Conservation (phyloP, 208 protist species). For the Crithidia mellificae region DNA sequence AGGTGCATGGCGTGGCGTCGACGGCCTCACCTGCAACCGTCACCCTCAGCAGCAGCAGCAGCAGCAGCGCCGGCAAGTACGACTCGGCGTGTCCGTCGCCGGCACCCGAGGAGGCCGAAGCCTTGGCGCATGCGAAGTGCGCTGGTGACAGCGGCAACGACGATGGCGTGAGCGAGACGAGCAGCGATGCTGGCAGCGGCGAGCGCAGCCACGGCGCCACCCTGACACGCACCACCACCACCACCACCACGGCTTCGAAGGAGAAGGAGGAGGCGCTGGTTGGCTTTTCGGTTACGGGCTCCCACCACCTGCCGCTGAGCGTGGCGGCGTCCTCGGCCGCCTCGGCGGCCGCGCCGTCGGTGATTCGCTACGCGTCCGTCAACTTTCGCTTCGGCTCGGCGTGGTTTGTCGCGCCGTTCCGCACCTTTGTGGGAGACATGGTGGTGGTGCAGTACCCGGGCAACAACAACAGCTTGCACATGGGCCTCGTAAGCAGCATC, state of each 20-base stretch:
- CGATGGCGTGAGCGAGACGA: conserved; percentile 52
- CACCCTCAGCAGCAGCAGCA: neutral
- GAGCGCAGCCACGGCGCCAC: conserved; percentile 2
- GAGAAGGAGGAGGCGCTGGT: neutral
- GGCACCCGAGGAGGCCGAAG: neutral
- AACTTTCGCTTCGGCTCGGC: conserved; percentile 88
- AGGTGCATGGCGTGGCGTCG: conserved; percentile 5
- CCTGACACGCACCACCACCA: too few relatives aligned
- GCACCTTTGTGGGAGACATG: conserved; percentile 71
- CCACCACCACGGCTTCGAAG: too few relatives aligned
- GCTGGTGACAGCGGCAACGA: conserved; percentile 33
- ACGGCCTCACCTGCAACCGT: too few relatives aligned
- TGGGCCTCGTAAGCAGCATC: conserved; percentile 76
- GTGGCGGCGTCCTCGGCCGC: neutral
- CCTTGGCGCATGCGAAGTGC: neutral
- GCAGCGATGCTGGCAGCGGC: conserved; percentile 36
- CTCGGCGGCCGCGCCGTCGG: conserved; percentile 10
- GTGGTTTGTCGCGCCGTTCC: conserved; percentile 87
- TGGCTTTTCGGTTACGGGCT: conserved; percentile 24
- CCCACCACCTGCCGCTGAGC: conserved; percentile 9
- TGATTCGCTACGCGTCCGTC: conserved; percentile 79
- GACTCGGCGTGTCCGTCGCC: conserved; percentile 11
- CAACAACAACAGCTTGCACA: conserved; percentile 58
- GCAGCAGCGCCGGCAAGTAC: conserved; percentile 1
- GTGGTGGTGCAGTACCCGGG: conserved; percentile 83